A percentile compares a stretch with the other conserved stretches of the same genome.
These are phyloP conservation scores for Daldinia sp. DNA, from an alignment of 2,329 filamentous ascomycete species.

Conservation along the genomic window DNA sequence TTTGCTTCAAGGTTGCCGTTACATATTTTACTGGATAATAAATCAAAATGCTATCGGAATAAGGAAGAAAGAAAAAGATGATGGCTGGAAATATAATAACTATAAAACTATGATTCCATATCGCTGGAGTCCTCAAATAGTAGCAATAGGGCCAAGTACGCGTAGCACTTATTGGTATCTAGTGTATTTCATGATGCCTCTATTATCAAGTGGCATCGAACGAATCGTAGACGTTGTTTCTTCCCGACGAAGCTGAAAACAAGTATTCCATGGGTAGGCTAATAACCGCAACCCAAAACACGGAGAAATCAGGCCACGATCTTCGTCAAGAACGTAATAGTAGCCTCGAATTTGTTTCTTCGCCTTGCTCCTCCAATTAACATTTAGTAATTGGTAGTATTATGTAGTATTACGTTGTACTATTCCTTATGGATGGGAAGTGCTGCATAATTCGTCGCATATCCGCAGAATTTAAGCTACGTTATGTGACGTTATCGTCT, in stretches of 20 bases:
- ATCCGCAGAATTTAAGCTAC: conserved; percentile 15
- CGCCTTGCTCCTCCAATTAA: conserved; percentile 15
- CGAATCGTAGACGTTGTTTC: conserved; percentile 14
- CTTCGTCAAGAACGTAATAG: conserved; percentile 20
- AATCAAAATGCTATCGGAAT: neutral
- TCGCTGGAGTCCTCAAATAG: neutral
- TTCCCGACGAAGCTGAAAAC: conserved; percentile 13
- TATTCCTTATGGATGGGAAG: conserved; percentile 15
- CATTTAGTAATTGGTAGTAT: conserved; percentile 6
- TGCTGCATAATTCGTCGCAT: conserved; percentile 39
- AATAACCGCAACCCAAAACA: conserved; percentile 12
- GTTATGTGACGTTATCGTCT: conserved; percentile 35
- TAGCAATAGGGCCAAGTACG: neutral
- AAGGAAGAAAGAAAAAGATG: neutral
- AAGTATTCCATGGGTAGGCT: neutral
- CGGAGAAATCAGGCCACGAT: conserved; percentile 32
- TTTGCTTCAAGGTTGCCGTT: neutral
- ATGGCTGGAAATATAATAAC: neutral
- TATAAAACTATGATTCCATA: neutral
- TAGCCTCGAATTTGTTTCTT: conserved; percentile 16
- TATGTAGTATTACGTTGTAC: conserved; percentile 10
- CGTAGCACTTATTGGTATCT: neutral
- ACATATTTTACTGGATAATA: neutral
- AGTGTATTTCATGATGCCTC: neutral
- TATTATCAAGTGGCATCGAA: neutral